Evolutionary conservation across 2,329 filamentous ascomycete genomes (phyloP), one percentile per base, ranked within the genome.

Genomic region (Rutstroemia sp.): DNA sequence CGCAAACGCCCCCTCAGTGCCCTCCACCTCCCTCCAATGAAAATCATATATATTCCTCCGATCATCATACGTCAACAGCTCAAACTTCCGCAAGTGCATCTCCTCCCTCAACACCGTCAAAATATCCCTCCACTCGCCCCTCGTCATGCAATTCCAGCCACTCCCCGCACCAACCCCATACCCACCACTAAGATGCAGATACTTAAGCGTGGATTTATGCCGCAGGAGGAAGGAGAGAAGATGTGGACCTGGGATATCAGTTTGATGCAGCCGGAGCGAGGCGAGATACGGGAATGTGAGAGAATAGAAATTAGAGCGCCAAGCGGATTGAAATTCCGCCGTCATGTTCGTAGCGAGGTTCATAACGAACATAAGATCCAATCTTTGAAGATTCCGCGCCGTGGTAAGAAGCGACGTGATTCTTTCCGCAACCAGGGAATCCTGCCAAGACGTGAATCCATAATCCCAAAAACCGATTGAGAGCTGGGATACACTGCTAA

Each of bases 391-490:
- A 17, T 44, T 39, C 3, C 19, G 14, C 9, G 48, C 27, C 6
- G 39, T 27, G 10, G 34, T 5, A 10, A 56, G 17, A 45, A 56
- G 27, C 5, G 42, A 25, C 0, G 30, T 23, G 12, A 56, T 56
- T 23, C 21, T 52, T 30, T 46, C 25, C 7, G 54, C 48, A 4
- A 56, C 48, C 4, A 56, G 39, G 7, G 39, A 21, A 25, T 56
- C 54, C 16, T 51, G 47, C 48, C 48, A 56, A 1, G 54, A 51
- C 14, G 34, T 52, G 21, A 46, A 52, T 9, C 54, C 54, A 51
- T 51, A 51, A 12, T 56, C 54, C 40, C 54, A 56, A 4, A 56
- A 56, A 19, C 48, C 54, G 40, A 56, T 56, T 1, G 54, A 56
- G 2, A 56, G 16, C 27, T 56, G 54, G 16, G 25, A n/a, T 3